Evolutionary conservation across 1,284 basidiomycete species (phyloP), one percentile per base, ranked within the genome.

Genomic region (Cryptococcus amylolentus): DNA sequence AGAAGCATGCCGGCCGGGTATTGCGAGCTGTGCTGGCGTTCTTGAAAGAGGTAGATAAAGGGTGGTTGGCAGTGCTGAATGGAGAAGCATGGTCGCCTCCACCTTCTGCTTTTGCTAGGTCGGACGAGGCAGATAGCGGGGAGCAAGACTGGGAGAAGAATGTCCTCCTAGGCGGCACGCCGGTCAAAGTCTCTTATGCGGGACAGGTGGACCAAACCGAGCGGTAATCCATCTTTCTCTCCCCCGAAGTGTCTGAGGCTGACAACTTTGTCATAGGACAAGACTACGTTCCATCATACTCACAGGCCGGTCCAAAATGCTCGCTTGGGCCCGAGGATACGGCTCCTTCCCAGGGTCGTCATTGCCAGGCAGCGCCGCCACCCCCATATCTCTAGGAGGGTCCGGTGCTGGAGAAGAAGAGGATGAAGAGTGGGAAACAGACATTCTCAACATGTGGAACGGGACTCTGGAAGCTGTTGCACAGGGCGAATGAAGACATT

Each of bases 291-390:
- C 63, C 16, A 66, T 72, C 14, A 57, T 70, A 35, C 49, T 65
- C 3, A 38, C 63, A 3, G 60, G 42, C 1, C 53, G 64, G 13
- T 61, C 63, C 26, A 67, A 65, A 52, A 18, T 71, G 12, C 38
- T 69, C 5, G 66, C 68, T 1, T 72, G 69, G 71, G 67, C 66
- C 9, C 56, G 69, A 50, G 60, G 61, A 9, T 72, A 72, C 39
- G 70, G 70, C 14, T 40, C 58, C 5, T 72, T 72, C 49, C 55
- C 58, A 4, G 66, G 69, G 20, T 35, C 52, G 9, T 28, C 54
- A 5, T 41, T 61, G 18, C 55, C 58, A 0, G 37, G 18, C 31
- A 23, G 18, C 16, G 28, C 14, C 46, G 9, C 46, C 27, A 31
- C 26, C 12, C 12, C 46, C 23, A 27, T 3, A 35, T n/a, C 46